A percentile compares a stretch with the other conserved stretches of the same genome.
Conservation (phyloP, 2,329 filamentous ascomycete genomes). For the Rutstroemia sp. region DNA sequence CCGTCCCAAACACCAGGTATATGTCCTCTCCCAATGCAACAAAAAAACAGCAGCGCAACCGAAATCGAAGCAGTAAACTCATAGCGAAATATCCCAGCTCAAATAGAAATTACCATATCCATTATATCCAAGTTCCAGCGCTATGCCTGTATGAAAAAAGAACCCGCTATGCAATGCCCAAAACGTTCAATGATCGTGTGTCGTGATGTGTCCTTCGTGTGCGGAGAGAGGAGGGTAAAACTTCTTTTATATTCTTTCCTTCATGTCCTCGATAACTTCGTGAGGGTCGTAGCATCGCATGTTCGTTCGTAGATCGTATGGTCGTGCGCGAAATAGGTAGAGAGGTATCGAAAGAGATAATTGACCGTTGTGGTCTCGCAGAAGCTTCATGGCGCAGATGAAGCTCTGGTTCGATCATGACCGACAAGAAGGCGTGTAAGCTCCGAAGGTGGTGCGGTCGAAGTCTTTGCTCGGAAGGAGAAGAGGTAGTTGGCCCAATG, state of each 20-base stretch:
- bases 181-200: conserved; percentile 19
- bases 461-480: conserved; percentile 26
- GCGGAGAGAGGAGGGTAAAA: conserved; percentile 5
- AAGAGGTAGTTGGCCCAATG: conserved; percentile 28
- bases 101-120: conserved; percentile 18
- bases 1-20: conserved; percentile 28
- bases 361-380: not conserved
- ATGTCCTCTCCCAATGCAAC: conserved; percentile 27
- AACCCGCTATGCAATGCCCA: conserved; percentile 24
- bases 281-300: conserved; percentile 24
- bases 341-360: conserved; percentile 5
- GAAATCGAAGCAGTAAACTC: conserved; percentile 8
- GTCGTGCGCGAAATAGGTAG: conserved; percentile 14
- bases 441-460: conserved; percentile 26
- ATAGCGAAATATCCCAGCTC: conserved; percentile 5
- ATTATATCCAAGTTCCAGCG: conserved; percentile 21
- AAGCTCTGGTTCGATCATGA: conserved; percentile 23
- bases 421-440: conserved; percentile 28
- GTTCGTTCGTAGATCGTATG: conserved; percentile 16
- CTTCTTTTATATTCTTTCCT: conserved; percentile 20
- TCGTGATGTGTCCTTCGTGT: conserved; percentile 10
- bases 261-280: conserved; percentile 29
- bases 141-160: conserved; percentile 20
- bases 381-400: conserved; percentile 22
- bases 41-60: conserved; percentile 9